phyloP scores from a whole-genome alignment of 495 filamentous ascomycete genomes.

The Trichoderma asperelloides region DNA sequence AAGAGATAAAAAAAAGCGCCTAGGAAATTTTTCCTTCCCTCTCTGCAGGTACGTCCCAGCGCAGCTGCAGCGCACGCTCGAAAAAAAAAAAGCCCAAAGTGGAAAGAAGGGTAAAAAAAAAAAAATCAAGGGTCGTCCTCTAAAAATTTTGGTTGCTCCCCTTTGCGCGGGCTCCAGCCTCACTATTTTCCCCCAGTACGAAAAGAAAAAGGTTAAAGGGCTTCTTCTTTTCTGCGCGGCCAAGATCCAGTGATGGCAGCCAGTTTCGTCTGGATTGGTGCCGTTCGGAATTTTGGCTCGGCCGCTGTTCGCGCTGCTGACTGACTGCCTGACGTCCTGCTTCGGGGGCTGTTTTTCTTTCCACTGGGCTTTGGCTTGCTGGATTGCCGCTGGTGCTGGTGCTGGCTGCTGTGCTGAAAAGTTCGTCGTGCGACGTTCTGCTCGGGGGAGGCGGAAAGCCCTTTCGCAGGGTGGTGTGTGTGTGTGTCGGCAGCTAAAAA shows the following conservation, averaged over 20 bases:
- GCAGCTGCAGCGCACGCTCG: background rate
- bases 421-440: constrained; percentile 28
- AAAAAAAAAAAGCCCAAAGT: background rate
- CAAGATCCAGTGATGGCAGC: background rate
- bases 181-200: too few species aligned
- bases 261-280: background rate
- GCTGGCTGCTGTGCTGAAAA: constrained; percentile 31
- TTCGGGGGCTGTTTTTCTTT: background rate
- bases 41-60: background rate
- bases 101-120: background rate
- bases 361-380: background rate
- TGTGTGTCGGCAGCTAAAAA: constrained; percentile 2
- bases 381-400: constrained; percentile 6
- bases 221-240: background rate
- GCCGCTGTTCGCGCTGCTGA: too few species aligned
- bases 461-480: constrained; percentile 17
- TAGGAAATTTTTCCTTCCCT: background rate
- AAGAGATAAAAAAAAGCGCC: background rate
- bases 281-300: too few species aligned
- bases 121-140: background rate
- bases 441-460: constrained; percentile 16
- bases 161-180: background rate
- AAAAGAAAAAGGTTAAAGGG: too few species aligned
- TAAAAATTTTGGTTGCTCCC: background rate
- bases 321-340: too few species aligned